Evolutionary conservation across 2,329 filamentous ascomycete genomes (phyloP), one percentile per base, ranked within the genome.

Genomic region (Ustilaginoidea virens): DNA sequence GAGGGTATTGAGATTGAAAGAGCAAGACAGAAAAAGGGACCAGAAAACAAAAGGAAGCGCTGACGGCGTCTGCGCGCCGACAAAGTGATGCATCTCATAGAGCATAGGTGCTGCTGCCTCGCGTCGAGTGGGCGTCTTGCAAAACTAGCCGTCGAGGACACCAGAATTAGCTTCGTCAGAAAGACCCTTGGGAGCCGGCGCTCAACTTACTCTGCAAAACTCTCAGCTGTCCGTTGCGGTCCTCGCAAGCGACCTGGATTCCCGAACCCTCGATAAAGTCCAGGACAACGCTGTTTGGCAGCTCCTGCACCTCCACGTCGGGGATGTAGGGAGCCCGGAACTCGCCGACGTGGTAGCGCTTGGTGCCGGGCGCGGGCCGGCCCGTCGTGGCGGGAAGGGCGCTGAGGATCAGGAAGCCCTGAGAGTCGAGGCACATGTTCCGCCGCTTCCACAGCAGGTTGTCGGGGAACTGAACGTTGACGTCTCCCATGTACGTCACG

Each of bases 401-500:
- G 23, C 76, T 80, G 36, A 98, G 66, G 33, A 92, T 75, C 22
- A 98, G 60, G 52, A 80, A 85, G 12, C 87, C 90, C 35, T 79
- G 66, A 7, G 74, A 72, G 50, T 96, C 86, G 32, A 98, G 71
- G 38, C 78, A 78, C 55, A 94, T 74, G 44, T 78, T 85, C 35
- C 90, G 74, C 31, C 87, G 79, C 60, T 96, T 98, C 90, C 90
- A 98, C 9, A 98, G 66, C 26, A 98, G 64, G 31, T 83, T 92
- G 48, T 96, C 87, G 0, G 90, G 90, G 49, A 98, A 94, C 49
- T 98, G 90, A 8, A 96, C 81, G 44, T 98, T 96, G 37, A 98
- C 77, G 45, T 94, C 82, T 27, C 86, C 83, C 51, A 92, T 68
- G 36, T 78, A 74, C 4, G 81, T 63, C 16, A 76, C 63, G 29